Conservation (phyloP, 2,329 filamentous ascomycete genomes). For the Microcyclospora tardicrescens region DNA sequence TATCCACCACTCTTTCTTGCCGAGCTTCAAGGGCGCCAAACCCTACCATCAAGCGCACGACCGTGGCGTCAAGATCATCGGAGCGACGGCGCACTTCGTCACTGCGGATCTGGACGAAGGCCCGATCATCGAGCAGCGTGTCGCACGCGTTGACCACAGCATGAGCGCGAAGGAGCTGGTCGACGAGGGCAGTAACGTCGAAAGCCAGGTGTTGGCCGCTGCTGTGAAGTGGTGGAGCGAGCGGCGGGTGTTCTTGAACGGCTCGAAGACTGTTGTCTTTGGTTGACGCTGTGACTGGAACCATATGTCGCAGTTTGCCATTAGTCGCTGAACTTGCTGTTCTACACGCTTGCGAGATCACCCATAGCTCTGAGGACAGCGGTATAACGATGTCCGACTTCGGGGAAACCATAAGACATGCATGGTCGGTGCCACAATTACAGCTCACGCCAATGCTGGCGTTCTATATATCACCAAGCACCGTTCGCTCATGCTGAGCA, state of each 20-base stretch:
- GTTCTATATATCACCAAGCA: too few relatives aligned
- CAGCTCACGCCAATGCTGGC: too few relatives aligned
- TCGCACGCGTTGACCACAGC: slow-evolving; percentile 62
- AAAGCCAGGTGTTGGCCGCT: slow-evolving; percentile 68
- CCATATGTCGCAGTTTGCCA: too few relatives aligned
- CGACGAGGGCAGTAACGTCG: slow-evolving; percentile 69
- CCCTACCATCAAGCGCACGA: slow-evolving; percentile 83
- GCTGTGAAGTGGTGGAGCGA: slow-evolving; percentile 79
- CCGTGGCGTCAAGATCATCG: slow-evolving; percentile 77
- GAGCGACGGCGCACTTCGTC: slow-evolving; percentile 75
- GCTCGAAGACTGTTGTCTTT: slow-evolving; percentile 70
- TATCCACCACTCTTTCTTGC: slow-evolving; percentile 80
- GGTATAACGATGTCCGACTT: slow-evolving; percentile 1
- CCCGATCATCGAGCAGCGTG: slow-evolving; percentile 76
- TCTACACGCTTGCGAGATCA: too few relatives aligned
- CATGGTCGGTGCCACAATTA: too few relatives aligned
- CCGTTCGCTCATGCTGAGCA: too few relatives aligned
- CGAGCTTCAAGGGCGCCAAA: slow-evolving; percentile 76
- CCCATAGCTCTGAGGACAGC: too few relatives aligned
- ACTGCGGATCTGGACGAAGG: slow-evolving; percentile 76
- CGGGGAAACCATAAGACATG: too few relatives aligned
- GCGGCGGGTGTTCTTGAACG: slow-evolving; percentile 64
- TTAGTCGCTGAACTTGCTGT: too few relatives aligned
- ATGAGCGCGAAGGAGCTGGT: slow-evolving; percentile 65
- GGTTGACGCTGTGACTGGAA: slow-evolving; percentile 30